Evolutionary conservation across 495 filamentous ascomycete species (phyloP).

Genomic region (Parachaetomium inaequale): DNA sequence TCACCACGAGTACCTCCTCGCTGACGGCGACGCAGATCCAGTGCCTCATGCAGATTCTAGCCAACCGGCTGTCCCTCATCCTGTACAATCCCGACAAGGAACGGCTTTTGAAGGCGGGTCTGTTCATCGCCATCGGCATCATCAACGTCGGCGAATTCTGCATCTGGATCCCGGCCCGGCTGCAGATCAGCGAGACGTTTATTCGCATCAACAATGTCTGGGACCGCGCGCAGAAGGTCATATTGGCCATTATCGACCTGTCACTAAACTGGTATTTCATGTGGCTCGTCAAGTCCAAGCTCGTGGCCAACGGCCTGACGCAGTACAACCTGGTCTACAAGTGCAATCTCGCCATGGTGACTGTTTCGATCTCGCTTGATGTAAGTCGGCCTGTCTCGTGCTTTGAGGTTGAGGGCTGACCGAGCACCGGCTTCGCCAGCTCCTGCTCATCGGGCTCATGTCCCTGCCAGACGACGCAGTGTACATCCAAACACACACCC

Average conservation of each 20-base stretch:
- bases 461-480: conserved; percentile 27
- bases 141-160: conserved; percentile 49
- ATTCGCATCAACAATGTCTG: conserved; percentile 44
- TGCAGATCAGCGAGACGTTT: conserved; percentile 32
- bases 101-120: conserved; percentile 33
- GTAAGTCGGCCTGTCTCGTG: conserved; percentile 30
- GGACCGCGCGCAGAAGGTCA: conserved; percentile 48
- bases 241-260: conserved; percentile 48
- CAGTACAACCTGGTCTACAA: conserved; percentile 44
- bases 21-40: conserved; percentile 32
- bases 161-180: conserved; percentile 50
- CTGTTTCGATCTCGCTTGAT: conserved; percentile 49
- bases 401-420: too few relatives aligned
- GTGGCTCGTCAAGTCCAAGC: conserved; percentile 40
- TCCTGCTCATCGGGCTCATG: conserved; percentile 33
- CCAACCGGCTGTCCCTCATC: conserved; percentile 47
- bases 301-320: conserved; percentile 44
- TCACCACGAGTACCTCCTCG: not conserved
- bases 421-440: conserved; percentile 3
- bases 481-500: conserved; percentile 50
- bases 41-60: conserved; percentile 47
- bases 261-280: conserved; percentile 50
- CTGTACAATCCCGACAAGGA: conserved; percentile 32
- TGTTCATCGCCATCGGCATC: conserved; percentile 38
- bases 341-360: conserved; percentile 51